Evolutionary conservation across 2,329 filamentous ascomycete genomes (phyloP), one percentile per base, ranked within the genome.

Genomic region (Daldinia sp.): DNA sequence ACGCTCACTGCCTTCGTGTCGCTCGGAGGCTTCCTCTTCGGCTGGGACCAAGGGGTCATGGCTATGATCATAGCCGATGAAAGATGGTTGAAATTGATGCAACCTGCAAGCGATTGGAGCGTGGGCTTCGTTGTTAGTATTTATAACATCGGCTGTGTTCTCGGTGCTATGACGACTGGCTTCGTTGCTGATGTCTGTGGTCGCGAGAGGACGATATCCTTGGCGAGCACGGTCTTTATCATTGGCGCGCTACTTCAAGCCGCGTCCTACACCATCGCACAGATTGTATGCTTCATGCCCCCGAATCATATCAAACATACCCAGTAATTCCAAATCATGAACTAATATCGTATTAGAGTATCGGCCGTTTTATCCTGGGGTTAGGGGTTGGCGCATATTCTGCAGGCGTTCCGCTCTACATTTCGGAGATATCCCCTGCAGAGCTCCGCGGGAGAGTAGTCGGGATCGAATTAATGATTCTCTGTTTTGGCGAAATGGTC

Each of bases 21-120:
- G 11, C 49, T 72, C 7, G 72, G 73, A 8, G 71, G 63, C 8
- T 74, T 75, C 56, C 68, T 75, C 35, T 75, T 75, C 29, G 73
- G 73, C 23, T 75, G 72, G 72, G 69, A 74, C 35, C 72, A 75
- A 35, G 72, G 73, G 10, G 72, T 73, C 17, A 74, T 75, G 72
- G 70, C 70, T 9, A 74, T 75, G 72, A 74, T 75, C 23, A 71
- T 75, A 15, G 72, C 72, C 8, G 73, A 75, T 37, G 71, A 66
- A 8, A 68, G 73, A 11, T 75, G 73, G 73, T 21, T 71, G 21
- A 50, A 53, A 4, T 61, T 75, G 45, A 75, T 75, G 72, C 64
- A 67, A 47, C 73, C 71, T 3, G 64, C 70, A 9, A 72, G 69
- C 27, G 72, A 73, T 41, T 75, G 71, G 73, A 68, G 68, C 25